phyloP scores from a whole-genome alignment of 768 basidiomycete species.

The Lactarius tabidus region DNA sequence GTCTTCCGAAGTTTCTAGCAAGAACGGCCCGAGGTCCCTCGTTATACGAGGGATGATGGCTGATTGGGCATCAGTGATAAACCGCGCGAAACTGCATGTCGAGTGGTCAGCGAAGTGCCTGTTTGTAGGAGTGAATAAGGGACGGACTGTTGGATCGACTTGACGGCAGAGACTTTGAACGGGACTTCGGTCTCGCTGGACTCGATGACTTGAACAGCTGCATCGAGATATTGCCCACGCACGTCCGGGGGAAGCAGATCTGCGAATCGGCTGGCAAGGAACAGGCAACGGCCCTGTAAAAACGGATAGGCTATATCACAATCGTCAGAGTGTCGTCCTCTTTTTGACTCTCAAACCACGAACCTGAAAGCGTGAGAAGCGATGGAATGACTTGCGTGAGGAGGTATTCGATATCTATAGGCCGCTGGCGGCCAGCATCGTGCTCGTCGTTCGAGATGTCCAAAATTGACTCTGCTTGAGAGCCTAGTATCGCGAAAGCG shows the following conservation, averaged over 20 bases:
- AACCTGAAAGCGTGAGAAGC: slow-evolving; percentile 67
- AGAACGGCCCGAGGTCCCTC: slow-evolving; percentile 77
- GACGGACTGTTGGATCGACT: slow-evolving; percentile 86
- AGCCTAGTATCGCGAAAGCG: slow-evolving; percentile 74
- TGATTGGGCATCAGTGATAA: slow-evolving; percentile 54
- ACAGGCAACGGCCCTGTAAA: slow-evolving; percentile 91
- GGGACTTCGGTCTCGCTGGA: slow-evolving; percentile 66
- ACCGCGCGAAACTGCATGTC: slow-evolving; percentile 63
- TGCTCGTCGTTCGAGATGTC: slow-evolving; percentile 76
- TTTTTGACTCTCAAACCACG: slow-evolving; percentile 26
- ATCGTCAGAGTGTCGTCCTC: not conserved
- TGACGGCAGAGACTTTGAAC: slow-evolving; percentile 91
- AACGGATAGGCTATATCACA: slow-evolving; percentile 70
- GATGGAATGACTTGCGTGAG: slow-evolving; percentile 78
- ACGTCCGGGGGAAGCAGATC: slow-evolving; percentile 66
- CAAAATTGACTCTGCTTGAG: slow-evolving; percentile 69
- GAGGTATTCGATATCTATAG: slow-evolving; percentile 73
- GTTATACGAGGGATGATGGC: slow-evolving; percentile 72
- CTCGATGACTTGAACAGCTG: slow-evolving; percentile 83
- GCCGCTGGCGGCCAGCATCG: slow-evolving; percentile 55
- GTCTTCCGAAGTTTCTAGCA: slow-evolving; percentile 77
- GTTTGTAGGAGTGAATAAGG: not conserved
- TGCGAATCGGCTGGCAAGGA: slow-evolving; percentile 89
- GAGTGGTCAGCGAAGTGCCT: slow-evolving; percentile 12
- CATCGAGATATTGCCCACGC: slow-evolving; percentile 82